Conservation (phyloP, 108 stramenopile genomes). For the Nannochloropsis gaditana region DNA sequence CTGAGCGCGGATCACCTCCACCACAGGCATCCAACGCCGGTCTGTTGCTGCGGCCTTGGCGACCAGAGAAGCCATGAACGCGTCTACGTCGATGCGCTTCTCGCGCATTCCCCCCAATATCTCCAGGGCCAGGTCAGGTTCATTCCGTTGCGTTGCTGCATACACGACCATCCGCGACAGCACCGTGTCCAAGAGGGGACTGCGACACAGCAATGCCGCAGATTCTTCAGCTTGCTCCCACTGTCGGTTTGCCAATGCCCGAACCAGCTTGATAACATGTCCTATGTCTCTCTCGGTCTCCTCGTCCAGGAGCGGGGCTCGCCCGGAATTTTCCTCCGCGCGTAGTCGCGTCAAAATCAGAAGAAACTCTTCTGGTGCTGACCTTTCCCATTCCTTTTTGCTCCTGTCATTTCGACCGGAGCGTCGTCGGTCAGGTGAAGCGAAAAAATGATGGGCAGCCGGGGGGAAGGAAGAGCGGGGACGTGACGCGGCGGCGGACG, state of each 20-base stretch:
- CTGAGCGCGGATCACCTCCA: background rate
- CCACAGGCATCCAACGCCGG: background rate
- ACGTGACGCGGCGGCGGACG: background rate
- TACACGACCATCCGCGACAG: background rate
- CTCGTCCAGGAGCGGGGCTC: background rate
- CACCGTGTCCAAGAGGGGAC: background rate
- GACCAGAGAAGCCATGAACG: conserved; percentile 13
- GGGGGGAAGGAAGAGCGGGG: background rate
- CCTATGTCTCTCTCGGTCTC: background rate
- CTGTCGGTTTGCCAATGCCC: background rate
- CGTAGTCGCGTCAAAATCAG: background rate
- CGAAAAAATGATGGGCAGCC: background rate
- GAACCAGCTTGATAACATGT: background rate
- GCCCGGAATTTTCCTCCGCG: background rate
- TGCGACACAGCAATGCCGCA: background rate
- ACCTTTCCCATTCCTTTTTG: conserved; percentile 20
- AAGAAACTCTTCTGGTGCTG: background rate
- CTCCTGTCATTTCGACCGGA: background rate
- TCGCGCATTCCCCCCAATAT: conserved; percentile 8
- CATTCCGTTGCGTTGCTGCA: conserved; percentile 12
- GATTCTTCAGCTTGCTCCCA: conserved; percentile 8
- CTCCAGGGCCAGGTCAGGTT: conserved; percentile 19
- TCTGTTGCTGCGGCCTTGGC: conserved; percentile 6
- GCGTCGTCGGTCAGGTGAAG: conserved; percentile 9
- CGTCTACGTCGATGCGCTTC: background rate